Evolutionary conservation across 1,284 basidiomycete species (phyloP), one percentile per base, ranked within the genome.

Genomic region (Papiliotrema flavescens): DNA sequence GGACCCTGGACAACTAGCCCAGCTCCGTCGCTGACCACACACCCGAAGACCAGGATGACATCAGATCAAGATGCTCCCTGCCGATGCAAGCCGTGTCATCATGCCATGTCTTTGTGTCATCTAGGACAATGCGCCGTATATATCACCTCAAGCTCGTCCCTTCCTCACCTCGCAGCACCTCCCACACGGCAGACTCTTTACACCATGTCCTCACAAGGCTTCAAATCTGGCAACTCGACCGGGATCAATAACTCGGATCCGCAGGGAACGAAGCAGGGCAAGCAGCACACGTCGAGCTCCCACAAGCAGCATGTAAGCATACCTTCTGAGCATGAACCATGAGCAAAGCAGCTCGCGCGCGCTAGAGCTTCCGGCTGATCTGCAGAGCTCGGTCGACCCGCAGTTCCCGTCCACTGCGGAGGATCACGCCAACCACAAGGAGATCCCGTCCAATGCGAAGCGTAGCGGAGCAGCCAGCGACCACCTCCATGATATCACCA

Each of bases 291-390:
- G 11, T 35, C 28, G 14, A 35, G 11, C 19, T 48, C 46, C 6
- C 34, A 34, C 46, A 48, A 48, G 20, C 46, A 48, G 15, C 46
- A 48, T 20, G 46, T 48, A 22, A 34, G 46, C 5, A 35, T 35
- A 6, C 6, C 17, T 14, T 19, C 26, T 7, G 9, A 36, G 34
- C 28, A 6, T 20, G 9, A n/a, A 35, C 8, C 13, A 17, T 13
- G 6, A 11, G 28, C 5, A 8, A 19, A 6, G 6, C 19, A 34
- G 28, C 46, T 13, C 34, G 5, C 17, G 24, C 7, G 23, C 17
- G 32, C 15, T 20, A 22, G 28, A 26, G 46, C 32, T n/a, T 11
- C 11, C 32, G 6, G 20, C 34, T 6, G 15, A 34, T 22, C 17
- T 8, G 35, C 35, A 9, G 17, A 17, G 9, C 35, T 36, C 35